phyloP scores from a whole-genome alignment of 2,329 filamentous ascomycete genomes.

The Helotiales sp. region DNA sequence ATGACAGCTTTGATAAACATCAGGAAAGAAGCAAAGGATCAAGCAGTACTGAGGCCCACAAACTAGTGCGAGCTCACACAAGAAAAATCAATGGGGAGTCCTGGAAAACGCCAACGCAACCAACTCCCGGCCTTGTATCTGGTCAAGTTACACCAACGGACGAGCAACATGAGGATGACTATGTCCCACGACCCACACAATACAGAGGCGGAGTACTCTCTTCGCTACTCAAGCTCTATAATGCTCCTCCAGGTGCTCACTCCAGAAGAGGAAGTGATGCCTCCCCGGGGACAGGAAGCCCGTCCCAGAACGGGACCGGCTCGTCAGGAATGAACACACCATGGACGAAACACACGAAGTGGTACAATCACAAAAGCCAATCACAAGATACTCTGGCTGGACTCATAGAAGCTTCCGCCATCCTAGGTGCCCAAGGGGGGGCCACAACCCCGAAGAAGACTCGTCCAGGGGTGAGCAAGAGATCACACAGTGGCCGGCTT shows the following conservation, averaged over 20 bases:
- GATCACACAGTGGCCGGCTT: constrained; percentile 36
- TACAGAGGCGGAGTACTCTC: constrained; percentile 77
- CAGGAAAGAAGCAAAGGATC: constrained; percentile 29
- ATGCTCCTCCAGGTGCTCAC: constrained; percentile 50
- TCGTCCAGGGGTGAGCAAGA: constrained; percentile 38
- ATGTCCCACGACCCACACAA: constrained; percentile 68
- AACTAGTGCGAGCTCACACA: constrained; percentile 50
- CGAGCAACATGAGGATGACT: constrained; percentile 58
- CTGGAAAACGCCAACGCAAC: constrained; percentile 24
- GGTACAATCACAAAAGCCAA: constrained; percentile 47
- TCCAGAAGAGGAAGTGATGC: constrained; percentile 37
- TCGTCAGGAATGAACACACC: constrained; percentile 48
- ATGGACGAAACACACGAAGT: constrained; percentile 38
- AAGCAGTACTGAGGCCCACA: constrained; percentile 49
- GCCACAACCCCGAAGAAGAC: constrained; percentile 45
- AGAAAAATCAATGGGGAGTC: constrained; percentile 34
- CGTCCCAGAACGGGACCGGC: constrained; percentile 34
- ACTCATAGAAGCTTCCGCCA: constrained; percentile 59
- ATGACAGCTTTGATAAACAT: constrained; percentile 30
- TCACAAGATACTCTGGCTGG: constrained; percentile 55
- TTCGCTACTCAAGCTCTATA: constrained; percentile 73
- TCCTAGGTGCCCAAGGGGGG: constrained; percentile 55
- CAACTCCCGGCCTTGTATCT: constrained; percentile 43
- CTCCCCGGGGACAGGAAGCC: constrained; percentile 46
- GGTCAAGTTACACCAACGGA: constrained; percentile 52